Percentiles rank a stretch among this genome's conserved stretches.
phyloP scores from a whole-genome alignment of 2,329 filamentous ascomycete species.

The Microdochium nivale region DNA sequence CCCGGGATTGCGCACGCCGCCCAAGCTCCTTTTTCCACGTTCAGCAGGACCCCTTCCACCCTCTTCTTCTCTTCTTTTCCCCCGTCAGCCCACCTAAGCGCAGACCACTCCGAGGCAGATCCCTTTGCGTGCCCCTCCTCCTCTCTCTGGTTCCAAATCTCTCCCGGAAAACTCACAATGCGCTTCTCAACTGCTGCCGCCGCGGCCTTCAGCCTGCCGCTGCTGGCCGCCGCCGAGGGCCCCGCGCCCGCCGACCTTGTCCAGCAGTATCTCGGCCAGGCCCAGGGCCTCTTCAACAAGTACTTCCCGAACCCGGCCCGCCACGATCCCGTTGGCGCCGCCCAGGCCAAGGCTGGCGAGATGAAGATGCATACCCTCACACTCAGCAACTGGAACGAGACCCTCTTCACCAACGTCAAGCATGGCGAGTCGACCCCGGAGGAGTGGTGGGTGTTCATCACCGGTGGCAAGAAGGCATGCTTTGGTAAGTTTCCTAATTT shows the following conservation, averaged over 20 bases:
- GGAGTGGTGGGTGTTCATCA: conserved; percentile 70
- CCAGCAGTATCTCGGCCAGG: conserved; percentile 55
- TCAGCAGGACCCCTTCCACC: no score
- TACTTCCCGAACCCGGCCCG: conserved; percentile 40
- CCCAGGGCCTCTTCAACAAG: conserved; percentile 43
- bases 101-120: neutral
- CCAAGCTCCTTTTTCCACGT: no score
- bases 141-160: neutral
- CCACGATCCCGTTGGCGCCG: conserved; percentile 31
- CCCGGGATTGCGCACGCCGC: no score
- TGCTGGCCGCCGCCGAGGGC: conserved; percentile 45
- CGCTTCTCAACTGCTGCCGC: conserved; percentile 44
- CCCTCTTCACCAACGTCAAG: conserved; percentile 54
- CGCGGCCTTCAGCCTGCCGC: conserved; percentile 42
- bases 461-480: conserved; percentile 72
- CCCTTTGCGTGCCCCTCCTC: neutral
- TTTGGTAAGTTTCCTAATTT: conserved; percentile 36
- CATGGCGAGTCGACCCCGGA: conserved; percentile 52
- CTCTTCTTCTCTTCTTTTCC: no score
- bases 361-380: conserved; percentile 50
- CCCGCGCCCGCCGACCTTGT: conserved; percentile 29
- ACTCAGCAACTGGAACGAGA: conserved; percentile 62
- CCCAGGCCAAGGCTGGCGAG: conserved; percentile 40
- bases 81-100: no score
- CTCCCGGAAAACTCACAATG: conserved; percentile 31